Evolutionary conservation across 2,329 filamentous ascomycete species (phyloP), one percentile per base, ranked within the genome.

Genomic region (Neurospora sp.): DNA sequence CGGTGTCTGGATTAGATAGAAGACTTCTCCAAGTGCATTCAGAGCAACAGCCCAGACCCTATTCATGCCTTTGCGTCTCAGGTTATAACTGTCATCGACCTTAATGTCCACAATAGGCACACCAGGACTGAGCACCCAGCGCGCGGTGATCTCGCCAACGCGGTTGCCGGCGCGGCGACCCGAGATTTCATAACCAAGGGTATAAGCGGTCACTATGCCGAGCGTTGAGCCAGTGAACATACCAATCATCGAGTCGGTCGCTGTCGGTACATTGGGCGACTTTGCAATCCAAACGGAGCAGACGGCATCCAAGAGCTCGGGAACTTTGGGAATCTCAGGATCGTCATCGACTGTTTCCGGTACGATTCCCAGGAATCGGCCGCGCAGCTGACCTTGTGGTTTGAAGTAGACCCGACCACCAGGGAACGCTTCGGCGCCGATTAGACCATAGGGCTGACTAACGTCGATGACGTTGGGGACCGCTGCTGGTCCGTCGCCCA

Each of bases 21-120:
- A 98, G 0, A 97, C 83, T 78, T 99, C 96, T 1, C 96, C 96
- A 8, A 99, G 83, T 0, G 96, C 95, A 78, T 99, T 99, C 68
- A 99, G 81, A n/a, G 89, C 92, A 57, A 95, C 90, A n/a, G 92
- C 93, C 93, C 93, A 98, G 12, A 96, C 87, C 37, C 94, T 89
- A 12, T 88, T 87, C 67, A 89, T 83, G 4, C 86, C 82, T 77
- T 90, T 89, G 38, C 94, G 89, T 74, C 89, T 90, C 36, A 85
- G 79, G 67, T 86, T 94, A 79, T 93, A 96, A 68, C 88, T 88
- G 37, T 97, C 93, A 76, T 99, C 96, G 6, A 97, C 87, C 65
- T 88, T 88, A 71, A 99, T 88, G 1, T 89, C 87, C 69, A 97
- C 86, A 72, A 99, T 96, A 0, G 96, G 96, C 3, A 98, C 93